Conservation (phyloP, 495 filamentous ascomycete species). For the Hypoxylon cercidicola region DNA sequence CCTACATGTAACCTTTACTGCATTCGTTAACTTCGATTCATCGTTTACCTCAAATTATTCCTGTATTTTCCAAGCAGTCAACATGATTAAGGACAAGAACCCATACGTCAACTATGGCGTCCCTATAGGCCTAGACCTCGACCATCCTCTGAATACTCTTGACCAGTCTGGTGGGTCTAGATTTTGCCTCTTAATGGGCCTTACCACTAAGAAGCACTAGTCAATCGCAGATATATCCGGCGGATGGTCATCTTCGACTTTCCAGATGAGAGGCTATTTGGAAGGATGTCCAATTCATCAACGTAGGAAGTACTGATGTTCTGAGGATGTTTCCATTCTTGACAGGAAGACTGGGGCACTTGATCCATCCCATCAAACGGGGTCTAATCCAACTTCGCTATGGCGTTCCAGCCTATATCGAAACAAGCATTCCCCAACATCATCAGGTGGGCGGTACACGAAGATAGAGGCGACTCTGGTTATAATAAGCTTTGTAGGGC, state of each 20-base stretch:
- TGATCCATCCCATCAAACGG: background rate
- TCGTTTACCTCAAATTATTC: too few relatives aligned
- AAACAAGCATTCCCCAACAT: background rate
- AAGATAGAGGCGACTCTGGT: too few relatives aligned
- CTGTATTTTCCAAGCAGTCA: too few relatives aligned
- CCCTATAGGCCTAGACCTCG: background rate
- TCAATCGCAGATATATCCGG: background rate
- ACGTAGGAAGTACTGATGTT: background rate
- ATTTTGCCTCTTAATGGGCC: background rate
- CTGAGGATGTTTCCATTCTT: background rate
- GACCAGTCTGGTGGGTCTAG: background rate
- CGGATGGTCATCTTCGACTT: constrained; percentile 15
- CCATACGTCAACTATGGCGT: background rate
- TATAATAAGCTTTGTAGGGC: too few relatives aligned
- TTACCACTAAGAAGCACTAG: background rate
- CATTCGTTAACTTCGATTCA: too few relatives aligned
- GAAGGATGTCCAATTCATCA: background rate
- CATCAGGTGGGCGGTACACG: background rate
- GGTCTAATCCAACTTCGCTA: constrained; percentile 3
- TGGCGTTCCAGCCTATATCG: background rate
- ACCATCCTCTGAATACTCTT: background rate
- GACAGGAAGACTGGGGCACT: background rate
- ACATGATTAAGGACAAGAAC: background rate
- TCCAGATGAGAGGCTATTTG: background rate
- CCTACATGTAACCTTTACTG: too few relatives aligned